Base-by-base conservation (phyloP, 306 rosid genomes). In the Potentilla sterilis region DNA sequence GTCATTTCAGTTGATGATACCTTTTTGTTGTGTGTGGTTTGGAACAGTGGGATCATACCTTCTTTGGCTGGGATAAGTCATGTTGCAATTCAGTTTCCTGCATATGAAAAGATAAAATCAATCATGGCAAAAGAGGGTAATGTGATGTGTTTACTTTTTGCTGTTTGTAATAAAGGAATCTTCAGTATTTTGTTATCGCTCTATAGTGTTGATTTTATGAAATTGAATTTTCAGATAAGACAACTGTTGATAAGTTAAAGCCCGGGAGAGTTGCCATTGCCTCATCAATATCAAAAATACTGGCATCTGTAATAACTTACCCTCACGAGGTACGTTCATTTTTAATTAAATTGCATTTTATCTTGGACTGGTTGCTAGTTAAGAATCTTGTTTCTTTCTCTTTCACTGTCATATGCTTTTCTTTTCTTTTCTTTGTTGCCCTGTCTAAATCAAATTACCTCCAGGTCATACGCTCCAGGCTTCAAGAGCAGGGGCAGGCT, bases 401-500 rank as follows among this genome's bases (percentile, higher is more conserved):
- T 65, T 6, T 28, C 10, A 49, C 43, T 64, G 58, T 55, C 43
- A 34, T 8, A 40, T 73, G 38, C n/a, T n/a, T n/a, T n/a, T n/a
- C 62, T 72, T 16, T 2, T 62, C 13, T 14, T 4, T 18, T 52
- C 42, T 61, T 57, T n/a, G 41, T 28, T 72, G 54, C 70, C 70
- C 69, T 74, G 18, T 69, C 38, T 24, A 61, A 69, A 67, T 69
- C 28, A 44, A 71, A 28, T 16, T 49, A 19, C 75, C 51, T 67
- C 35, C 80, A 93, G 98, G 93, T 95, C 8, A 78, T 95, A 74
- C 93, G 99, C 12, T 89, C 99, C 5, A 82, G 99, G 83, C 89
- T 95, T 70, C 99, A 95, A 85, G 97, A 95, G 83, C 99, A 92
- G 85, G 99, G 99, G 69, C 97, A 87, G 13, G 93, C 91, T 14